phyloP scores from a whole-genome alignment of 2,329 filamentous ascomycete genomes.

The Huntiella moniliformis region DNA sequence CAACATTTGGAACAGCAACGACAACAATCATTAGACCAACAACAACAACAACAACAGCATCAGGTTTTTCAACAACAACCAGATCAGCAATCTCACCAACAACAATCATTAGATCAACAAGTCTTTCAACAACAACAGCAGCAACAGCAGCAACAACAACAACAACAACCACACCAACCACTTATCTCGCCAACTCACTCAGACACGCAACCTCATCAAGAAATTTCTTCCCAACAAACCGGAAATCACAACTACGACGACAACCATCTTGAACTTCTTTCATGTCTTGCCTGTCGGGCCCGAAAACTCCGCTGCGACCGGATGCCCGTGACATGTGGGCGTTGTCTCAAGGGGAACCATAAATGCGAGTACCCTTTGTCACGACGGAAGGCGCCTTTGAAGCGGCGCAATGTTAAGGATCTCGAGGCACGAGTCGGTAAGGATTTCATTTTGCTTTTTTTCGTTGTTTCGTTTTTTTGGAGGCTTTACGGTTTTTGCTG shows the following conservation, averaged over 20 bases:
- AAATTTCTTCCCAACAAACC: neutral
- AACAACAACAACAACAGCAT: too few relatives aligned
- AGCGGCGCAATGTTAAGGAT: constrained; percentile 77
- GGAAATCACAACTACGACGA: constrained; percentile 4
- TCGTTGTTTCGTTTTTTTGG: neutral
- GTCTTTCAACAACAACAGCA: neutral
- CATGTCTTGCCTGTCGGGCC: constrained; percentile 66
- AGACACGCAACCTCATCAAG: neutral
- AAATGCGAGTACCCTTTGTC: constrained; percentile 81
- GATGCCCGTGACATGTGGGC: constrained; percentile 56
- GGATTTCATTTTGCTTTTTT: constrained; percentile 12
- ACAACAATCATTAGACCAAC: neutral
- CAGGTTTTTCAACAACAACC: too few relatives aligned
- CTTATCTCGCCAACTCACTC: neutral
- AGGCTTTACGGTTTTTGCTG: too few relatives aligned
- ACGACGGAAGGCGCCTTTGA: constrained; percentile 70
- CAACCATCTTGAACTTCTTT: constrained; percentile 32
- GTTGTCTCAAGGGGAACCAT: constrained; percentile 54
- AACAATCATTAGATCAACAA: too few relatives aligned
- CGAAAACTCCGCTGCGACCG: constrained; percentile 82
- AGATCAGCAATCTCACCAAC: too few relatives aligned
- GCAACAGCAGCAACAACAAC: neutral
- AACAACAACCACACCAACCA: constrained; percentile 1
- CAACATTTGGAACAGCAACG: too few relatives aligned
- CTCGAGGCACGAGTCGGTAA: constrained; percentile 72